Base-by-base conservation (phyloP, 192 early-diverging fungal genomes). In the Obelidium mucronatum region DNA sequence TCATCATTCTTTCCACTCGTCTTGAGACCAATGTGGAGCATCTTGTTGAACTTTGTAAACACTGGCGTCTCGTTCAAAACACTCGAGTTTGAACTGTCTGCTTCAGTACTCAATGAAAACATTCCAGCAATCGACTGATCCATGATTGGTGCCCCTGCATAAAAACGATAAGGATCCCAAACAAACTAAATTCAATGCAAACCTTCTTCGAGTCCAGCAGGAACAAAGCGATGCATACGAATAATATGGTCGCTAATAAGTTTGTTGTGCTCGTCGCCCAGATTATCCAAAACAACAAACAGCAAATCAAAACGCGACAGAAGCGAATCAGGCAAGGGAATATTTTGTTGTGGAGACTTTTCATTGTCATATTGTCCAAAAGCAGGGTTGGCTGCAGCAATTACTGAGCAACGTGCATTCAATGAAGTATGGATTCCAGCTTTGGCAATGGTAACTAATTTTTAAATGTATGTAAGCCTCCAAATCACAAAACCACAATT, bases 351-450 rank as follows among this genome's bases (percentile, higher is more conserved):
- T 34, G 96, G 96, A 36, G 91, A 86, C 60, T 95, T 95, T 61
- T 89, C 87, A 58, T 93, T 86, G 78, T 97, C 90, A 81, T 99
- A 99, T 81, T 91, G 78, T 26, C 86, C 85, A 79, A 86, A 85
- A 15, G 79, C 84, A 24, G 98, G 98, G 81, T 99, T 99, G 53
- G 98, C 98, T 1, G 98, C 98, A 1, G 98, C 98, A 68, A 99
- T 87, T 28, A 99, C 95, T 66, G 92, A 94, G 82, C 95, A 97
- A 19, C 98, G 90, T 22, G 98, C 97, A 83, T 99, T 99, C 37
- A 99, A 84, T 4, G 95, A 95, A 0, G 97, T 98, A 78, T 97
- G 95, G 67, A 99, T 98, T n/a, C 98, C 98, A 3, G 98, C 98
- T 82, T 98, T 97, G 58, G 93, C 94, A 60, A 78, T 78, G 19